Percentiles rank a stretch among this genome's conserved stretches.
Conservation (phyloP, 129 eudicot species). For the Pulicaria dysenterica region DNA sequence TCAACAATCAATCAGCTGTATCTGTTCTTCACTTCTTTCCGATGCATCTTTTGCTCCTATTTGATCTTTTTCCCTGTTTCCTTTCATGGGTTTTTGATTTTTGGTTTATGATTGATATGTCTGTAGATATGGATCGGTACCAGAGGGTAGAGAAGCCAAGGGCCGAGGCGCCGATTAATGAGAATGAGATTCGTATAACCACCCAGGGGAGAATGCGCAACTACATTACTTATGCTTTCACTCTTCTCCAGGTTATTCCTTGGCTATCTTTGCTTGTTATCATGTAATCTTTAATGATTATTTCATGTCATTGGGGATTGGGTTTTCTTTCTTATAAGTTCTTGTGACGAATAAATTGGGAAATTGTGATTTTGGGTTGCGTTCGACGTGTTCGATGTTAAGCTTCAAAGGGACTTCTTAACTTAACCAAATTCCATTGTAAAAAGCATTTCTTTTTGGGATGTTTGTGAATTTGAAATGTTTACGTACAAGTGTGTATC, state of each 20-base stretch:
- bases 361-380: neutral
- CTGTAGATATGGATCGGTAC: slow-evolving; percentile 60
- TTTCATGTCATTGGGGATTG: no score
- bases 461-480: neutral
- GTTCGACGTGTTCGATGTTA: slow-evolving; percentile 11
- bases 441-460: neutral
- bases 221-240: slow-evolving; percentile 68
- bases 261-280: neutral
- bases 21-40: neutral
- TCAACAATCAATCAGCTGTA: slow-evolving; percentile 6
- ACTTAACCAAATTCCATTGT: neutral
- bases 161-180: slow-evolving; percentile 58
- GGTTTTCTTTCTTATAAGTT: no score
- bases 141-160: slow-evolving; percentile 74
- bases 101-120: neutral
- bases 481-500: neutral
- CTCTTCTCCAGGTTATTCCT: slow-evolving; percentile 45
- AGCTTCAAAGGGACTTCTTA: neutral
- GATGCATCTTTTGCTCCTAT: no score
- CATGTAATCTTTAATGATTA: no score
- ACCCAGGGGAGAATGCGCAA: slow-evolving; percentile 69
- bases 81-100: no score
- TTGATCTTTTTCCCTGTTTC: no score
- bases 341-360: neutral
- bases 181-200: slow-evolving; percentile 69